phyloP scores from a whole-genome alignment of 1,139 yeast species.

The Geotrichum fermentans region DNA sequence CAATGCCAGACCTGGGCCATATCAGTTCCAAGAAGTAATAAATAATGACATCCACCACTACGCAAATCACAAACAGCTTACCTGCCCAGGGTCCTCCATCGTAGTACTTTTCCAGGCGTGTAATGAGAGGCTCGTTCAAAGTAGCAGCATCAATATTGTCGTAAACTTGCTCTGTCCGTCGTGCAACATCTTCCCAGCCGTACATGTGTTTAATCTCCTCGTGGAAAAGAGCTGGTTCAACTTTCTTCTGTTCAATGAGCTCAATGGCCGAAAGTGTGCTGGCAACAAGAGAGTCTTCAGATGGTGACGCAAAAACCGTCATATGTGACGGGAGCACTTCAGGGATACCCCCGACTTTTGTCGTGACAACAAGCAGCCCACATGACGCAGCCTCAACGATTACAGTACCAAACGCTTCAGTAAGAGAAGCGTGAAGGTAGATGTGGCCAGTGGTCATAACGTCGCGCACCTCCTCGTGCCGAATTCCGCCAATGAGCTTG shows the following conservation, averaged over 20 bases:
- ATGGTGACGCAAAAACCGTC: conserved; percentile 88
- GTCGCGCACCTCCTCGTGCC: conserved; percentile 89
- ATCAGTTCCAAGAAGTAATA: conserved; percentile 59
- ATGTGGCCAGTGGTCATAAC: conserved; percentile 94
- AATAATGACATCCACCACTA: conserved; percentile 71
- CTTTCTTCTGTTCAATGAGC: conserved; percentile 49
- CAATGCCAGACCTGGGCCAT: conserved; percentile 66
- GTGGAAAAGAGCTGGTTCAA: conserved; percentile 76
- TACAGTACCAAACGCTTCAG: conserved; percentile 98
- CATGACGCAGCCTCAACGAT: conserved; percentile 97
- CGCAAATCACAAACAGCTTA: conserved; percentile 67
- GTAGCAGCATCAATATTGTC: conserved; percentile 44
- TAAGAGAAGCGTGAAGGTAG: conserved; percentile 85
- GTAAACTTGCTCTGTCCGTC: conserved; percentile 79
- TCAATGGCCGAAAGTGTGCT: conserved; percentile 65
- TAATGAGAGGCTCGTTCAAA: conserved; percentile 48
- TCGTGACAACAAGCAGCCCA: conserved; percentile 88
- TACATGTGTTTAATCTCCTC: conserved; percentile 75
- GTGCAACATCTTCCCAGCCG: conserved; percentile 88
- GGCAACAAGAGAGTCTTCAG: conserved; percentile 71
- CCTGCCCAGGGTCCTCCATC: conserved; percentile 84
- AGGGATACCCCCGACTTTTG: conserved; percentile 96
- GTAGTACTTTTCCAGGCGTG: conserved; percentile 57
- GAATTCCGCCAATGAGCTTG: conserved; percentile 75
- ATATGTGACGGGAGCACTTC: conserved; percentile 90